These are phyloP conservation scores for Chaetoceros muelleri DNA, from an alignment of 108 stramenopile species.

Conservation along the genomic window DNA sequence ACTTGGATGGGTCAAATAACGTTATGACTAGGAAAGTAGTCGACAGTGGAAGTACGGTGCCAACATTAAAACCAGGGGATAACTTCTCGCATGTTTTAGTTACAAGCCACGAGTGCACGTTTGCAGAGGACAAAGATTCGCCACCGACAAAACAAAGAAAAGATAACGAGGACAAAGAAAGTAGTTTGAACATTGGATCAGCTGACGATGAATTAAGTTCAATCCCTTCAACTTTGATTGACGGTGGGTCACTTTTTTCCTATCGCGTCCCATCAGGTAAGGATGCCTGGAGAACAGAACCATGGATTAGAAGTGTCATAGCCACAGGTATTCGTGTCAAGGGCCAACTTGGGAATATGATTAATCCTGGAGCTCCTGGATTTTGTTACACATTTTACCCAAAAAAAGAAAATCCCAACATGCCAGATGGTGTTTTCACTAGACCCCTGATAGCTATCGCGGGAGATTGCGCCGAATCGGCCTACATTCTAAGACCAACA, in stretches of 20 bases:
- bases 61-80: constrained; percentile 36
- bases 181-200: not conserved
- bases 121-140: constrained; percentile 17
- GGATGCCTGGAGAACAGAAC: constrained; percentile 53
- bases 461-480: constrained; percentile 94
- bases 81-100: constrained; percentile 66
- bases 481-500: constrained; percentile 86
- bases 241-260: constrained; percentile 84
- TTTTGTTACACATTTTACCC: constrained; percentile 92
- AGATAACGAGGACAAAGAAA: not conserved
- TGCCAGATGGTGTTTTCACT: not conserved
- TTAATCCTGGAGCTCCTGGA: constrained; percentile 94
- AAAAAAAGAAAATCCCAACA: constrained; percentile 30
- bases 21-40: constrained; percentile 18
- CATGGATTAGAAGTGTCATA: constrained; percentile 74
- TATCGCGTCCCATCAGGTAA: constrained; percentile 69
- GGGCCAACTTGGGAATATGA: constrained; percentile 74
- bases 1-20: constrained; percentile 41
- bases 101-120: constrained; percentile 71
- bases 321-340: constrained; percentile 88
- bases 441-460: constrained; percentile 90
- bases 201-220: not conserved
- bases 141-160: not conserved
- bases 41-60: constrained; percentile 70
- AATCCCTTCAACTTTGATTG: constrained; percentile 19